Evolutionary conservation across 148 eudicot genomes (phyloP).

Genomic region (Diospyros lotus): DNA sequence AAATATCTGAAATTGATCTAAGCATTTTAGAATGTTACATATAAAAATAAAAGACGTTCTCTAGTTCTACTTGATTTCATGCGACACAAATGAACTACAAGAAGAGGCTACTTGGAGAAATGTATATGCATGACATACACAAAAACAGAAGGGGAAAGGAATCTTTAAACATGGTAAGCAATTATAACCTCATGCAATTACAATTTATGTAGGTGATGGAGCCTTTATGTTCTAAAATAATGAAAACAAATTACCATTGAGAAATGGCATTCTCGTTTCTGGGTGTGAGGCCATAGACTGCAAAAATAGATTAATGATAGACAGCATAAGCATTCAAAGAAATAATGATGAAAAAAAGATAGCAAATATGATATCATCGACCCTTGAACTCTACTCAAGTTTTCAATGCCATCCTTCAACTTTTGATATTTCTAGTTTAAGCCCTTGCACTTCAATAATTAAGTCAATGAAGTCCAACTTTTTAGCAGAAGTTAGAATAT

Average conservation of each 20-base stretch:
- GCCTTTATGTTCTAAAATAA: neutral
- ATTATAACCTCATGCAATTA: neutral
- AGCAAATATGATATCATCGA: too few species aligned
- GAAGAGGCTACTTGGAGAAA: too few species aligned
- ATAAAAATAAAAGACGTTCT: too few species aligned
- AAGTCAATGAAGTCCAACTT: neutral
- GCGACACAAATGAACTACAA: too few species aligned
- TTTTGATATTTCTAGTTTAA: neutral
- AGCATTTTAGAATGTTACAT: too few species aligned
- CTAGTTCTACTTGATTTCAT: too few species aligned
- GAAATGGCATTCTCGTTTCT: slow-evolving; percentile 79
- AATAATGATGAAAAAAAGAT: too few species aligned
- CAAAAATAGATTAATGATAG: slow-evolving; percentile 29
- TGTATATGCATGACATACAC: too few species aligned
- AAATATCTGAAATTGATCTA: too few species aligned
- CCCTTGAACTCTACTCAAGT: too few species aligned
- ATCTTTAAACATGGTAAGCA: neutral
- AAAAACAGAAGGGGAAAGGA: too few species aligned
- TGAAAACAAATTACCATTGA: slow-evolving; percentile 56
- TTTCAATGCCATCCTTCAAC: neutral
- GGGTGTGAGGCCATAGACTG: slow-evolving; percentile 97
- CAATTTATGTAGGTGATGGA: slow-evolving; percentile 1
- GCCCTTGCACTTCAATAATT: neutral
- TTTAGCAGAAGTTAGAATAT: neutral
- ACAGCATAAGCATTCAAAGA: too few species aligned